Base-by-base conservation (phyloP, 306 rosid genomes). In the Coriaria nepalensis region DNA sequence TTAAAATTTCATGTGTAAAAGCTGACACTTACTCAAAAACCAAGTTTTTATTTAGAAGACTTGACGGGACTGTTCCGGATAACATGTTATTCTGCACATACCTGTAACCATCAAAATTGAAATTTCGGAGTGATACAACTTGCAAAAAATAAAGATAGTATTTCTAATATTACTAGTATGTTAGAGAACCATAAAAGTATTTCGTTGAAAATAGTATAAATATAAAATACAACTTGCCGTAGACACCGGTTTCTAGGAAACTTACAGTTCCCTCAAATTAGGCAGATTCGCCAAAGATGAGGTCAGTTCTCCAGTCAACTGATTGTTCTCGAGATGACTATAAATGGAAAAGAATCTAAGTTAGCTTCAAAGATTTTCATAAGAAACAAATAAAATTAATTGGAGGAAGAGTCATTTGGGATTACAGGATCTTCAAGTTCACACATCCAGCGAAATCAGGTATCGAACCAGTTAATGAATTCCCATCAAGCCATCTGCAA, bases 241-340 rank as follows among this genome's bases (percentile, higher is more conserved):
- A 6, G 41, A 53, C 5, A 12, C 38, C 48, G 42, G 40, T 40
- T 20, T 45, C 44, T 36, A 51, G 55, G 65, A 59, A 56, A 63
- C 93, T 74, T 81, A 88, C 97, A 88, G 45, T 66, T 81, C 93
- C 66, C 74, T 73, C 74, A 88, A 68, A 77, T 71, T 84, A 35
- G 90, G 97, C 37, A 88, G 78, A 51, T 71, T 77, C 50, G 12
- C 35, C 59, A 88, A 60, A 57, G 80, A 74, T 62, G 75, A 75
- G 60, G 93, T 93, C 58, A 88, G 72, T 57, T 40, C 75, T 12
- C 93, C 95, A 0, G 66, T 72, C 77, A 88, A 78, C 56, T 71
- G 95, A 66, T 88, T 88, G 70, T 81, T 79, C 66, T 88, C 97
- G 6, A 88, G 90, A 74, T 88, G 97, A 59, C 97, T 88, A 63